These are phyloP conservation scores for Volvox africanus DNA, from an alignment of 139 green algal species.

Conservation along the genomic window DNA sequence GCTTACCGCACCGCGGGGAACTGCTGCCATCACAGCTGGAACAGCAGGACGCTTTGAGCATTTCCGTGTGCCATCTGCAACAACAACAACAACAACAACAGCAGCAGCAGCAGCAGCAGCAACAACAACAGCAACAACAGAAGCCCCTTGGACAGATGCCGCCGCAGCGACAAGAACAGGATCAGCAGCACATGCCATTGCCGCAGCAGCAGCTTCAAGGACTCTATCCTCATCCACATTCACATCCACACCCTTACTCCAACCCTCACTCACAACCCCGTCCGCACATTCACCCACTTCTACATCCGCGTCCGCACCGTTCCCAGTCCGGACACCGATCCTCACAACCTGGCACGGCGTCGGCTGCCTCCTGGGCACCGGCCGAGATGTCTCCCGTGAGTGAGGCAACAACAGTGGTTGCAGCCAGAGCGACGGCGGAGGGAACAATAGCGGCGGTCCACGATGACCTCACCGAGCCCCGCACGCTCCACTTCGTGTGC, in stretches of 20 bases:
- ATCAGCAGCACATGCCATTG: background rate
- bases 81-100: background rate
- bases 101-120: background rate
- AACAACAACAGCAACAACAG: background rate
- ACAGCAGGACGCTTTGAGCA: background rate
- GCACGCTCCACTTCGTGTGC: slow-evolving; percentile 38
- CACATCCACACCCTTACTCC: background rate
- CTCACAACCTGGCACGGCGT: too few species aligned
- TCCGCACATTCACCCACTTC: background rate
- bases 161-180: background rate
- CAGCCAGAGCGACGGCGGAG: background rate
- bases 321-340: too few species aligned
- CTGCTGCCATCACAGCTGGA: background rate
- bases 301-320: background rate
- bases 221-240: background rate
- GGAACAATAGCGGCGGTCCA: background rate
- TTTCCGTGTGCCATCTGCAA: background rate
- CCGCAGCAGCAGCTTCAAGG: background rate
- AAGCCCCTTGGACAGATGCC: background rate
- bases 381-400: too few species aligned
- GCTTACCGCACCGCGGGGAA: too few species aligned
- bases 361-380: too few species aligned
- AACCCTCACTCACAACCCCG: background rate
- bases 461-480: background rate
- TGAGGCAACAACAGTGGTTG: too few species aligned